Evolutionary conservation across 768 basidiomycete genomes (phyloP).

Genomic region (Suillus spraguei): DNA sequence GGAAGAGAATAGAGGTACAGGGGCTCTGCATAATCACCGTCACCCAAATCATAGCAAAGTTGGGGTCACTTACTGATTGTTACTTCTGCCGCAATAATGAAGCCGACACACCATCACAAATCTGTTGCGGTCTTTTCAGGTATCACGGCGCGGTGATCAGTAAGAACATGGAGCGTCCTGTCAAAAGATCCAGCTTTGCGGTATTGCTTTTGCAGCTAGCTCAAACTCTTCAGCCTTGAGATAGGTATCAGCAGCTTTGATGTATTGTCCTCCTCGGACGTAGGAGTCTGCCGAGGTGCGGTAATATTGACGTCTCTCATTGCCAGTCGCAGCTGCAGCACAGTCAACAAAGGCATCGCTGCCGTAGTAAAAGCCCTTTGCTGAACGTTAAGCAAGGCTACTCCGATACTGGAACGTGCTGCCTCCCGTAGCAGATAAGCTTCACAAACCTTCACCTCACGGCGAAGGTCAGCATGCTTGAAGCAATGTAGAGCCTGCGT

Average conservation of each 20-base stretch:
- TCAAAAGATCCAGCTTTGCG: conserved; percentile 53
- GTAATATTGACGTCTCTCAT: conserved; percentile 40
- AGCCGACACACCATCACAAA: conserved; percentile 48
- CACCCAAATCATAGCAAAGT: neutral
- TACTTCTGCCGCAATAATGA: conserved; percentile 41
- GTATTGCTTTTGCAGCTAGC: conserved; percentile 45
- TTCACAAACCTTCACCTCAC: conserved; percentile 49
- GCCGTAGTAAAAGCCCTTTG: conserved; percentile 45
- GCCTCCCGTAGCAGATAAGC: conserved; percentile 57
- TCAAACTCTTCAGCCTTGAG: conserved; percentile 44
- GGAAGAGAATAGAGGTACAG: conserved; percentile 48
- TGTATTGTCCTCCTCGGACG: conserved; percentile 39
- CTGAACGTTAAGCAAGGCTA: conserved; percentile 27
- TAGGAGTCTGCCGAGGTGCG: conserved; percentile 51
- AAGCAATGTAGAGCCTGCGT: conserved; percentile 58
- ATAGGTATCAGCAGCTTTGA: conserved; percentile 48
- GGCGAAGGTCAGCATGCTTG: conserved; percentile 44
- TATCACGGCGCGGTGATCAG: conserved; percentile 35
- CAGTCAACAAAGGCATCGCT: conserved; percentile 52
- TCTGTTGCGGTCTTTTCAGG: conserved; percentile 30
- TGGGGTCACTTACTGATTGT: conserved; percentile 28
- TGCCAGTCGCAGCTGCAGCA: conserved; percentile 34
- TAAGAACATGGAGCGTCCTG: conserved; percentile 51
- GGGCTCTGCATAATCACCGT: conserved; percentile 40
- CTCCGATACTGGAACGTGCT: conserved; percentile 40